phyloP scores from a whole-genome alignment of 2,329 filamentous ascomycete species.

The Escovopsis sp. region DNA sequence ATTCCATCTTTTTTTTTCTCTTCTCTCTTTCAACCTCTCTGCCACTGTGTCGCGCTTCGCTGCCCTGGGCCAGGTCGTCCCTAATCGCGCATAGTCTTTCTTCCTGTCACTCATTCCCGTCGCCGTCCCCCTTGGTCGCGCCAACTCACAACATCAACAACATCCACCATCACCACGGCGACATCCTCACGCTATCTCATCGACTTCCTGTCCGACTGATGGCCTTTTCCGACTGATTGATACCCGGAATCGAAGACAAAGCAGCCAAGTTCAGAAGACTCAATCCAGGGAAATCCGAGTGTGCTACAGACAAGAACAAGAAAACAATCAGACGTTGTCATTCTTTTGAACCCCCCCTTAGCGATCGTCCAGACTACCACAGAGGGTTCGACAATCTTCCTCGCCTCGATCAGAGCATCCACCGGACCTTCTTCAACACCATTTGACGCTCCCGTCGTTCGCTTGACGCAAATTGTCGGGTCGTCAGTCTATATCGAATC shows the following conservation, averaged over 20 bases:
- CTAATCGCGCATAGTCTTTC: constrained; percentile 4
- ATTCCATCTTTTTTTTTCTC: constrained; percentile 4
- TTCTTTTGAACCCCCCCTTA: constrained; percentile 4
- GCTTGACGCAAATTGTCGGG: constrained; percentile 32
- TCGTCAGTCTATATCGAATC: constrained; percentile 14
- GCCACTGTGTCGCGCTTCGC: not conserved
- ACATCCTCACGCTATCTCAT: constrained; percentile 10
- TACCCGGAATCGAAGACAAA: constrained; percentile 11
- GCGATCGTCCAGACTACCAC: constrained; percentile 1
- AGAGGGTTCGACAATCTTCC: too few relatives aligned
- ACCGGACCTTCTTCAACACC: constrained; percentile 7
- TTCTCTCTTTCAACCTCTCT: not conserved
- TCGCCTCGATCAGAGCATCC: constrained; percentile 3
- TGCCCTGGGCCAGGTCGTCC: constrained; percentile 7
- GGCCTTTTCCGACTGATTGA: constrained; percentile 21
- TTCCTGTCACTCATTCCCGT: constrained; percentile 1
- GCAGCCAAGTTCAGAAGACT: too few relatives aligned
- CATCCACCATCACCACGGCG: not conserved
- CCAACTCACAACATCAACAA: not conserved
- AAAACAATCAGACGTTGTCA: constrained; percentile 1
- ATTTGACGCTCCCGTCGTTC: constrained; percentile 19
- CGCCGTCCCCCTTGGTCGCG: not conserved
- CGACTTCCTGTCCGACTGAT: constrained; percentile 14
- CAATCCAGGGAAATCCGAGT: too few relatives aligned
- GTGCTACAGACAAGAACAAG: too few relatives aligned